Evolutionary conservation across 495 filamentous ascomycete species (phyloP), one percentile per base, ranked within the genome.

Genomic region (Aspergillus leporis): DNA sequence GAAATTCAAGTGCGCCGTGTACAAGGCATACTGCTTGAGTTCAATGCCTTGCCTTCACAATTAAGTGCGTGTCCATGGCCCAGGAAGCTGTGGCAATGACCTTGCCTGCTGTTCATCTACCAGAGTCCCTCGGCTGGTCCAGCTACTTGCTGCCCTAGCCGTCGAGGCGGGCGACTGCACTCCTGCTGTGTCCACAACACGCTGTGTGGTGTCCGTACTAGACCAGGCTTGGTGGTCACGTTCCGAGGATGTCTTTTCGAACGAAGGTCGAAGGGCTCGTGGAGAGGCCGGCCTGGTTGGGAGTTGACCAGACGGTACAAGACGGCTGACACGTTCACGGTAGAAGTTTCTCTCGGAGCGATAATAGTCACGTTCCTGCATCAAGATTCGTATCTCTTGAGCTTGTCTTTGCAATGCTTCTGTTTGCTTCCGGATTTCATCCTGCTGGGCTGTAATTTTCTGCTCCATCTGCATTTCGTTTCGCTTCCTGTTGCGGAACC

Each of bases 401-500:
- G 84, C 83, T 61, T 91, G 75, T 45, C 86, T 85, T 52, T 70
- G 70, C 23, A 81, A 65, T 9, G 70, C 70, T 77, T 83, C 67
- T 76, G 73, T 34, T 12, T 86, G 81, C 59, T 86, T 79, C 58
- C 86, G 85, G 32, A 89, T 73, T 56, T 76, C 75, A 0, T 76
- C 78, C 64, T 87, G 83, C 58, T 85, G 78, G 30, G 87, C 84
- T 0, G 55, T 62, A 13, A 78, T 67, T 38, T 81, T 87, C 47
- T 82, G 81, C 36, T 85, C 83, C 30, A 88, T 85, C 66, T 92
- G 88, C 63, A 83, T 81, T 72, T 97, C 93, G 66, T 91, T 92
- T 66, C 94, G 88, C 71, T 97, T 98, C 53, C 93, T 83, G 67
- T 90, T 86, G 55, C 94, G 87, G 65, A 98, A 97, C 43, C 94